Base-by-base conservation (phyloP, 2,329 filamentous ascomycete genomes). In the Ophiobolus disseminans region DNA sequence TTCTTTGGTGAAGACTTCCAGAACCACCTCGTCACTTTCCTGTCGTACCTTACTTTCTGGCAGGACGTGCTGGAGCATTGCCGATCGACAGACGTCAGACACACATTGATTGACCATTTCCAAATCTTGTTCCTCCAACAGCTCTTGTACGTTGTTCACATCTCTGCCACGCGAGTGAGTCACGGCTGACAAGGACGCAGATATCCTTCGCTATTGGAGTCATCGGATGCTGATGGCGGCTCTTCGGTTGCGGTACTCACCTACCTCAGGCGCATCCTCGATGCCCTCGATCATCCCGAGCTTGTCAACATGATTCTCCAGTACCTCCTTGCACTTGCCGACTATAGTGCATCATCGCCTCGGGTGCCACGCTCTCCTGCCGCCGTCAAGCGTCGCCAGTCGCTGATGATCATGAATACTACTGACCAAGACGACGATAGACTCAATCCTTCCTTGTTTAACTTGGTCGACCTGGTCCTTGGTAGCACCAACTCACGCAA, bases 21-120 rank as follows among this genome's bases (percentile, higher is more conserved):
- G 63, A 83, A 86, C n/a, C 90, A 97, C 63, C 84, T 97, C 66
- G 87, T 93, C 45, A 96, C 92, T 0, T 99, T 99, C 66, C 80
- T 99, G 32, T 96, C 94, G 0, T 95, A 97, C 68, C 81, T 99
- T 39, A 80, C 95, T 5, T 99, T 99, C 69, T 99, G 94, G 94
- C 94, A 99, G 75, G 94, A 99, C 72, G 92, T 97, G 25, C 79
- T 99, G 52, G 94, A 97, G 70, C 93, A 97, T 73, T 99, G 94
- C 76, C 86, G 87, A 63, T 97, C 93, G 3, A 80, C 86, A 1
- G 93, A 97, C 68, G 91, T 99, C 60, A 94, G 93, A 70, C 90
- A 90, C 58, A 97, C 92, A 1, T 78, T 99, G 40, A 81, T 99
- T 23, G 94, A 99, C 70, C 94, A 99, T 74, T 99, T 99, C 67